These are phyloP conservation scores for Aegle marmelos DNA, from an alignment of 345 rosid genomes.

Conservation along the genomic window DNA sequence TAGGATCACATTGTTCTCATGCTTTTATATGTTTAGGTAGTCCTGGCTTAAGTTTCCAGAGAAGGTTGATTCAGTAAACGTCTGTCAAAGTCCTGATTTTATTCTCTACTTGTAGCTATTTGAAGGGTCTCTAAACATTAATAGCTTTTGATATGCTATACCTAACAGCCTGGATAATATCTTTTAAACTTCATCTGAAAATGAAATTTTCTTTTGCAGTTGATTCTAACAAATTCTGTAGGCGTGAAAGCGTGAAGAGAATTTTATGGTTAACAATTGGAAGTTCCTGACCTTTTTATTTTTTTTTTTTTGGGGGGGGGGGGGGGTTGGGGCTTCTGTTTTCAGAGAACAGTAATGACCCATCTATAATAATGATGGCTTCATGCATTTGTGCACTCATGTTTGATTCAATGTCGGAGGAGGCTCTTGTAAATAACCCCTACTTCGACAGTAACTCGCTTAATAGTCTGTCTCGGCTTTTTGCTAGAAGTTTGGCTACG, in stretches of 20 bases:
- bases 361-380: slow-evolving; percentile 64
- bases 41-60: not conserved
- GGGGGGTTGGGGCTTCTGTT: no score
- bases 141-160: not conserved
- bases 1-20: not conserved
- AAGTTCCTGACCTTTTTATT: slow-evolving; percentile 3
- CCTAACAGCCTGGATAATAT: not conserved
- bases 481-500: slow-evolving; percentile 57
- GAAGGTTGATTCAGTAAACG: not conserved
- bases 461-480: slow-evolving; percentile 38
- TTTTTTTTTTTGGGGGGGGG: no score
- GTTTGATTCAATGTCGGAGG: slow-evolving; percentile 70
- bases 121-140: not conserved
- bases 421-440: slow-evolving; percentile 54
- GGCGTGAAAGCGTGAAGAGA: not conserved
- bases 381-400: slow-evolving; percentile 70
- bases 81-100: not conserved
- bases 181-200: not conserved
- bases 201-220: not conserved
- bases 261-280: not conserved
- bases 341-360: slow-evolving; percentile 51
- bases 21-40: not conserved
- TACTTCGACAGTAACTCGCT: slow-evolving; percentile 37
- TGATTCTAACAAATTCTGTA: not conserved
- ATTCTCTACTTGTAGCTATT: not conserved